These are phyloP conservation scores for Geotrichum ghanense DNA, from an alignment of 805 yeast genomes.

Conservation along the genomic window DNA sequence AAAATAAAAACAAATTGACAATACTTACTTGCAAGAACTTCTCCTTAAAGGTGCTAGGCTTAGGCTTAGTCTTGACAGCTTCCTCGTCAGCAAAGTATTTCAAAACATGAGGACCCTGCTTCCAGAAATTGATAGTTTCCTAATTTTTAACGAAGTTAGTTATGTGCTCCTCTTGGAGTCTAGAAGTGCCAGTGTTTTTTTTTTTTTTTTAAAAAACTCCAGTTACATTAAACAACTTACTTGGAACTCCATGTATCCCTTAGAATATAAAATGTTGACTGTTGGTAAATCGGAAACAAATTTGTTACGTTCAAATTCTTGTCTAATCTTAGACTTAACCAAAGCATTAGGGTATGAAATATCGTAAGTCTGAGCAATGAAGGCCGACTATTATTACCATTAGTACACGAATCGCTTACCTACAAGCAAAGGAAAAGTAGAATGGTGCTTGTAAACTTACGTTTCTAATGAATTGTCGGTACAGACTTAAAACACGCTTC, in stretches of 20 bases:
- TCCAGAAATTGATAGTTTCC: slow-evolving; percentile 81
- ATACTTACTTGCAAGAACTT: slow-evolving; percentile 36
- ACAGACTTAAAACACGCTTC: slow-evolving; percentile 52
- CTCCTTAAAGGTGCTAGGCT: slow-evolving; percentile 53
- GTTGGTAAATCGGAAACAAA: slow-evolving; percentile 56
- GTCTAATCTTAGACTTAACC: slow-evolving; percentile 75
- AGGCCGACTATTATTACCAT: slow-evolving; percentile 18
- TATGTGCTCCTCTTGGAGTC: neutral
- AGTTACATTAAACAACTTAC: no score
- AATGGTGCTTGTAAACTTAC: slow-evolving; percentile 10
- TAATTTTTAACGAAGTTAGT: slow-evolving; percentile 6
- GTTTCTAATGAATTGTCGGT: slow-evolving; percentile 56
- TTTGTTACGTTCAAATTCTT: slow-evolving; percentile 79
- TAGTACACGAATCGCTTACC: neutral
- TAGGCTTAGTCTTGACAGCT: slow-evolving; percentile 38
- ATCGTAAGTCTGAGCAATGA: slow-evolving; percentile 33
- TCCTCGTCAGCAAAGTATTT: slow-evolving; percentile 65
- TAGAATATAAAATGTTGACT: slow-evolving; percentile 58
- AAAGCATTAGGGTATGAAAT: slow-evolving; percentile 55
- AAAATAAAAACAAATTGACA: no score
- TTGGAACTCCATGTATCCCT: slow-evolving; percentile 87
- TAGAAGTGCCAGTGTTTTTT: no score
- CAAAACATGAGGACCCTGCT: slow-evolving; percentile 76
- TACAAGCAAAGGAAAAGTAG: neutral
- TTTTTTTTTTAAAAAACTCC: slow-evolving; percentile 5